Base-by-base conservation (phyloP, 331 rosid species). In the Rhamnella rubrinervis region DNA sequence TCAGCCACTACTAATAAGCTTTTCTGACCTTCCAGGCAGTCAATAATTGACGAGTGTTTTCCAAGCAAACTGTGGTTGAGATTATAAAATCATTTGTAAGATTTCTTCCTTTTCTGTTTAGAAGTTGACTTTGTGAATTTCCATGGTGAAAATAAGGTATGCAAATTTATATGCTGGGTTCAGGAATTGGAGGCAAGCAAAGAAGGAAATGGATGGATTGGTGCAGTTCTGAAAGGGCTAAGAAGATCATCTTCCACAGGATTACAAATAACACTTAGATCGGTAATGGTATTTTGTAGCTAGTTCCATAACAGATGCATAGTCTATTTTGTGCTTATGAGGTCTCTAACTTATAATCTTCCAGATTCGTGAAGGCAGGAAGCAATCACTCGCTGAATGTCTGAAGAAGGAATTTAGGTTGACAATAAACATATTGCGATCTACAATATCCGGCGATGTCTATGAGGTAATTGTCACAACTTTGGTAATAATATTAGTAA, bases 221-320 rank as follows among this genome's bases (percentile, higher is more conserved):
- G 77, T 61, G 71, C 95, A 20, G 65, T 53, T 63, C 82, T 93
- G 9, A 93, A 93, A 79, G 96, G 86, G 41, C 52, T 90, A 76
- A 93, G 85, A 81, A 81, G 95, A 73, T 76, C 98, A 60, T 93
- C 98, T 14, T 97, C 98, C 17, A 84, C 91, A 19, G 92, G 92
- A 55, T 68, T 93, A 83, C 81, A 62, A 82, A 78, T 91, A 72
- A 85, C 88, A 17, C 80, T 91, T 61, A 82, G 84, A 93, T 93
- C 97, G 85, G 98, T 93, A 88, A 69, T 55, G 66, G 37, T 63
- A 39, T 52, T 44, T 55, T 26, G 1, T 53, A 25, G 40, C 38
- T 62, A 15, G 40, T 64, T 55, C 58, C 11, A 0, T 38, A 31
- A 60, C 28, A 41, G 44, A 70, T 80, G 66, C 55, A 52, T 31